Evolutionary conservation across 1,139 yeast species (phyloP).

Genomic region (Protomyces pachydermus): DNA sequence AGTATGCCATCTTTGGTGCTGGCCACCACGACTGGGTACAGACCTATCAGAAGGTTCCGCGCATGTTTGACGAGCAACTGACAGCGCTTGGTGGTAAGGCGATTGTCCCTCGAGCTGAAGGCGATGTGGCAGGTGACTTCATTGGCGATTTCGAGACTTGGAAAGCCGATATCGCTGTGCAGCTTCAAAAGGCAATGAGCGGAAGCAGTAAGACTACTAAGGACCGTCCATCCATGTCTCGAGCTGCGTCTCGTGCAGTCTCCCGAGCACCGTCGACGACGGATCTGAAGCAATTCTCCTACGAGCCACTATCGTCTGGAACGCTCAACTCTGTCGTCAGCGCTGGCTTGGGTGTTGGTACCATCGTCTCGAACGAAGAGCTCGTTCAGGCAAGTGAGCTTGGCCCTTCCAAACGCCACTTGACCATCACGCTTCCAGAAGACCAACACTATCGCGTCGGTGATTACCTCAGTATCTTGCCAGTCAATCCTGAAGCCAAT

Average conservation of each 20-base stretch:
- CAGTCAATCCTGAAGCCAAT: constrained; percentile 20
- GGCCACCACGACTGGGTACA: constrained; percentile 28
- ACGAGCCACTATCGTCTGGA: constrained; percentile 8
- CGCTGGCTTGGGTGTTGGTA: constrained; percentile 3
- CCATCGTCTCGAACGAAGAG: constrained; percentile 3
- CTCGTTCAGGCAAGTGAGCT: not conserved
- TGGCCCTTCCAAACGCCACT: constrained; percentile 21
- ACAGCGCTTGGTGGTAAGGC: constrained; percentile 14
- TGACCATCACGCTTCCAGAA: constrained; percentile 19
- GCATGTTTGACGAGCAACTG: constrained; percentile 14
- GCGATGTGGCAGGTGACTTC: constrained; percentile 27
- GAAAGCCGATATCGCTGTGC: constrained; percentile 20
- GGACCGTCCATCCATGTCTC: not conserved
- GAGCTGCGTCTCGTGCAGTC: not conserved
- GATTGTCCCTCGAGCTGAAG: constrained; percentile 15
- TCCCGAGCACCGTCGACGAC: not conserved
- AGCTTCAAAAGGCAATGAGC: not conserved
- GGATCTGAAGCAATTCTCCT: constrained; percentile 14
- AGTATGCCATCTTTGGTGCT: constrained; percentile 24
- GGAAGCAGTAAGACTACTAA: not conserved
- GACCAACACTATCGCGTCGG: constrained; percentile 20
- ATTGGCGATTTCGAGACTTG: constrained; percentile 25
- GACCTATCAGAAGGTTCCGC: constrained; percentile 19
- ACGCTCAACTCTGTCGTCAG: constrained; percentile 8
- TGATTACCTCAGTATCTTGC: constrained; percentile 24